Base-by-base conservation (phyloP, 345 rosid genomes). In the Dipteronia sinensis region DNA sequence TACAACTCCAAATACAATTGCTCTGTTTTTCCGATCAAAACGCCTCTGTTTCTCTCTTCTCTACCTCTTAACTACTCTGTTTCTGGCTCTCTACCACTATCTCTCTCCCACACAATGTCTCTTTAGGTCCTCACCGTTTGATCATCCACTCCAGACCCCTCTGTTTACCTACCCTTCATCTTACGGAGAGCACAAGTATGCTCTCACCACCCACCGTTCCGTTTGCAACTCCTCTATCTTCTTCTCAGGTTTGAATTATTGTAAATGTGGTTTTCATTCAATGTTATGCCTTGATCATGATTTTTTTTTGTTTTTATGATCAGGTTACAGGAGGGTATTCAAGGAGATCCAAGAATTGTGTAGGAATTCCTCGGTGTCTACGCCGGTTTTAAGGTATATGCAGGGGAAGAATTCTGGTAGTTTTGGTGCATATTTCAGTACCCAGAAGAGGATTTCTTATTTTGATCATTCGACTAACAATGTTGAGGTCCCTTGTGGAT, bases 151-250 rank as follows among this genome's bases (percentile, higher is more conserved):
- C 29, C 91, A 84, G 53, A 56, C 84, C 40, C 86, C 93, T 4
- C 88, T 93, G 71, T 95, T 93, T 88, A 81, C 91, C 3, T 95
- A 90, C 75, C 97, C 97, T 76, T 62, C 86, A 55, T 87, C 94
- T 75, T 95, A 95, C 49, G 96, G 97, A 75, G 86, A 88, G 64
- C 97, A 93, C 89, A 95, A 95, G 82, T 89, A 95, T 65, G 94
- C 93, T 80, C 79, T 92, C 82, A 85, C 93, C 53, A 87, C 98
- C 16, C 87, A 87, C 61, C 90, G 91, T 82, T 73, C 89, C 56
- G 74, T 88, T 47, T 95, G 98, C 79, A 88, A 93, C 65, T 88
- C 90, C 80, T 91, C 96, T 67, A 79, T 92, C 65, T 85, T 53
- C 61, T 92, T 93, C 90, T 85, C 92, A 16, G 98, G 98, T 93